Conservation (phyloP, 805 yeast species). For the Wickerhamiella nectarea region DNA sequence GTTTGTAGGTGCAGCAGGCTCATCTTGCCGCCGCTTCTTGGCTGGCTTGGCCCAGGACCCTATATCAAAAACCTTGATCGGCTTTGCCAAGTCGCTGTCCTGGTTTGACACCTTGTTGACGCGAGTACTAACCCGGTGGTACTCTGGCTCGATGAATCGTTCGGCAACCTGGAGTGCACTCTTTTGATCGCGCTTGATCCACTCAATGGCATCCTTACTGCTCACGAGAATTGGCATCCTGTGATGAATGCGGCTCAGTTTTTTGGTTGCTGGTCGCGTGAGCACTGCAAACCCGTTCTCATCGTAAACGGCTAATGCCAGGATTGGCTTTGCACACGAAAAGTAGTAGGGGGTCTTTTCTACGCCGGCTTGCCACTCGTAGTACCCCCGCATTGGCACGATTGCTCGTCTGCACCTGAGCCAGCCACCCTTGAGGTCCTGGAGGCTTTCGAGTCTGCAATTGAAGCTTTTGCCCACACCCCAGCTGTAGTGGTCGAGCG, state of each 20-base stretch:
- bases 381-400: conserved; percentile 71
- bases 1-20: background rate
- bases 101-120: conserved; percentile 52
- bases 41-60: background rate
- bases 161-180: conserved; percentile 32
- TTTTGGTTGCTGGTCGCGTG: conserved; percentile 55
- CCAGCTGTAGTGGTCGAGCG: conserved; percentile 54
- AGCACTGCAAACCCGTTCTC: conserved; percentile 50
- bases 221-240: conserved; percentile 65
- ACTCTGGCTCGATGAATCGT: conserved; percentile 32
- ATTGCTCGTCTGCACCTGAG: conserved; percentile 47
- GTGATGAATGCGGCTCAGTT: conserved; percentile 53
- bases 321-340: conserved; percentile 34
- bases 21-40: background rate
- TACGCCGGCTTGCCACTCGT: conserved; percentile 51
- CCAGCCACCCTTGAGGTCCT: conserved; percentile 44
- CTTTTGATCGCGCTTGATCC: conserved; percentile 50
- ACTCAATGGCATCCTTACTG: conserved; percentile 37
- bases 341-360: conserved; percentile 53
- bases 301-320: conserved; percentile 50
- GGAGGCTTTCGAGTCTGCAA: conserved; percentile 54
- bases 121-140: conserved; percentile 42
- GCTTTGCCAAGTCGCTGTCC: conserved; percentile 28
- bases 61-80: background rate
- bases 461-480: conserved; percentile 69